These are phyloP conservation scores for Colletotrichum tofieldiae DNA, from an alignment of 2,329 filamentous ascomycete genomes.

Conservation along the genomic window DNA sequence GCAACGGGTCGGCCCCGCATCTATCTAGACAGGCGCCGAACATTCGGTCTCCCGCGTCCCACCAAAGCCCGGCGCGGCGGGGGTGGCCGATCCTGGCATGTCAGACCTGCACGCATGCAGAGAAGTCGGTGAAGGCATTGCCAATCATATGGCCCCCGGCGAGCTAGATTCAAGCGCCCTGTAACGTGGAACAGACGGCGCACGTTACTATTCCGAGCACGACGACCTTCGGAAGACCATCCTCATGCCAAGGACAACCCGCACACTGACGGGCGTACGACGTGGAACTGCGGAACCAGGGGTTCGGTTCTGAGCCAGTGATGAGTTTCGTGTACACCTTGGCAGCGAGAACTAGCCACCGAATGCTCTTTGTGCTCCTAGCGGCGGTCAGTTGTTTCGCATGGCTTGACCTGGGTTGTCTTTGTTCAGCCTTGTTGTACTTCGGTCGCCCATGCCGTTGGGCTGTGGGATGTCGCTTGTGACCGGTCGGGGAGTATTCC, in stretches of 20 bases:
- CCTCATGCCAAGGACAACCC: not conserved
- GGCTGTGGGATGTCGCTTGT: not conserved
- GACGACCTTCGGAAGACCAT: not conserved
- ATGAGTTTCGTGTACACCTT: not conserved
- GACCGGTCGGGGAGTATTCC: not conserved
- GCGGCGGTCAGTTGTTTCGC: not conserved
- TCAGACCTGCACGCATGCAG: not conserved
- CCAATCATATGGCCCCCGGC: not conserved
- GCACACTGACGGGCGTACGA: not conserved
- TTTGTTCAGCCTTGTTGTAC: conserved; percentile 8
- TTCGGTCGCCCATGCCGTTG: not conserved
- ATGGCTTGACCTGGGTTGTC: not conserved
- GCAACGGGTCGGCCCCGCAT: conserved; percentile 1
- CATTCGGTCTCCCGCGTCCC: not conserved
- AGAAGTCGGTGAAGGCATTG: not conserved
- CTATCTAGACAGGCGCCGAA: not conserved
- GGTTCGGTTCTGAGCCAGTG: not conserved
- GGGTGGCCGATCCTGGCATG: not conserved
- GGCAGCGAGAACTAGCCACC: not conserved
- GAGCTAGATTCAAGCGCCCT: not conserved
- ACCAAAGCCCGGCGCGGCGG: not conserved
- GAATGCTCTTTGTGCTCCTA: not conserved
- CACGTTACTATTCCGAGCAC: not conserved
- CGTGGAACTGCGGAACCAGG: not conserved
- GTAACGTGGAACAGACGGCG: not conserved